Percentiles rank a stretch among this genome's conserved stretches.
Evolutionary conservation across 495 filamentous ascomycete genomes (phyloP).

Genomic region (Cladorrhinum samala): DNA sequence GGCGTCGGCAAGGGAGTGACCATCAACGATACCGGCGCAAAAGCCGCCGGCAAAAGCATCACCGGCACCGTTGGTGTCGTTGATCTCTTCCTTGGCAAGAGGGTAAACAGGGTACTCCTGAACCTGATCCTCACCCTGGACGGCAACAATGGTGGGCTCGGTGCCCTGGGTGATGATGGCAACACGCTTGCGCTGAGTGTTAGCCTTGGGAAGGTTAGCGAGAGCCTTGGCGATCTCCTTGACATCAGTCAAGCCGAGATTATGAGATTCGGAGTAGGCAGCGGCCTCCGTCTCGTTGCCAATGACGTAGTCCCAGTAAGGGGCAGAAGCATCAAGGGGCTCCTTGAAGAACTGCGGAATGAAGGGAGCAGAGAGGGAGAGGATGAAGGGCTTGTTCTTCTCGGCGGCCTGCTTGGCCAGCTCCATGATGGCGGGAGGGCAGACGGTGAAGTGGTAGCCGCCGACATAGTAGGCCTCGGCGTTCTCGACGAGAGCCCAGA

Average conservation of each 20-base stretch:
- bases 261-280: slow-evolving; percentile 76
- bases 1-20: slow-evolving; percentile 65
- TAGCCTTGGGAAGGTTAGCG: slow-evolving; percentile 84
- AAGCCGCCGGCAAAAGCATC: slow-evolving; percentile 97
- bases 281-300: slow-evolving; percentile 95
- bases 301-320: slow-evolving; percentile 94
- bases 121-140: slow-evolving; percentile 61
- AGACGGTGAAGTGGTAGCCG: slow-evolving; percentile 74
- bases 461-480: slow-evolving; percentile 88
- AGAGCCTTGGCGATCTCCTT: slow-evolving; percentile 81
- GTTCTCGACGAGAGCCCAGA: slow-evolving; percentile 85
- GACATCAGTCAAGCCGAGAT: slow-evolving; percentile 64
- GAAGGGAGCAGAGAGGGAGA: slow-evolving; percentile 91
- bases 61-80: slow-evolving; percentile 94
- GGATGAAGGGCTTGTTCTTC: slow-evolving; percentile 84
- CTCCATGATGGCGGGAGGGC: slow-evolving; percentile 80
- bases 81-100: slow-evolving; percentile 68
- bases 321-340: slow-evolving; percentile 71
- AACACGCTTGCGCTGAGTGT: slow-evolving; percentile 67
- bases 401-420: slow-evolving; percentile 82
- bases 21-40: slow-evolving; percentile 78
- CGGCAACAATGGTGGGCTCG: slow-evolving; percentile 74
- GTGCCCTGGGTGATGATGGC: slow-evolving; percentile 95
- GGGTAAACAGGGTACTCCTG: slow-evolving; percentile 74
- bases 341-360: slow-evolving; percentile 98